Evolutionary conservation across 202 grass and related monocot genomes (phyloP), one percentile per base, ranked within the genome.

Genomic region (Zoysia matrella): DNA sequence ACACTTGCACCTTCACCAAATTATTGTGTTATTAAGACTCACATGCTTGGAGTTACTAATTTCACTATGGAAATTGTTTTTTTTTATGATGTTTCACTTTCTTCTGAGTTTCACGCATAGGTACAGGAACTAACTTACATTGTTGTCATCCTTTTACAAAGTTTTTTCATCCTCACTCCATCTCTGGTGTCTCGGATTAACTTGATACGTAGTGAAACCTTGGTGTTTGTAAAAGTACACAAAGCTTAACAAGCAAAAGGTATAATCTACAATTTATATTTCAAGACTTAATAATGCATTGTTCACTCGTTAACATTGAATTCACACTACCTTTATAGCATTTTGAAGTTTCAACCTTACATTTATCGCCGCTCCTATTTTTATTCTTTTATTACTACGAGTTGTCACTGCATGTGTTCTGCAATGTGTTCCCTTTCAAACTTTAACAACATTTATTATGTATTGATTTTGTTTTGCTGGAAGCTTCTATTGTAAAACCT

Each of bases 261-360:
- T 66, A 49, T 87, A 42, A 87, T 65, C 30, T 36, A 36, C 30
- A 36, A 36, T 36, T 36, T 3, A 72, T 47, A 67, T 52, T 77
- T 77, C 3, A 13, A 77, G 39, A 46, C 16, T 47, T 67, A 43
- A 72, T 11, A 63, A 72, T 0, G 30, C 30, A 36, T 36, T 36
- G 30, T 36, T 45, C 7, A 51, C 47, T 68, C 52, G 12, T 67
- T 41, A 61, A 55, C 2, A 68, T 52, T 11, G 14, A 5, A 56
- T 60, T 52, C 58, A 0, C 62, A 73, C 68, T 73, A 60, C 12
- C 40, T 74, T 88, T 40, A 47, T 55, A 70, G 11, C n/a, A 12
- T 60, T 18, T n/a, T 87, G 10, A 57, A 73, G 36, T 71, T 65
- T 72, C 39, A 69, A 1, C 39, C n/a, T 77, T 81, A 41, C 40